Conservation (phyloP, 192 early-diverging fungal species). For the Podila epigama region DNA sequence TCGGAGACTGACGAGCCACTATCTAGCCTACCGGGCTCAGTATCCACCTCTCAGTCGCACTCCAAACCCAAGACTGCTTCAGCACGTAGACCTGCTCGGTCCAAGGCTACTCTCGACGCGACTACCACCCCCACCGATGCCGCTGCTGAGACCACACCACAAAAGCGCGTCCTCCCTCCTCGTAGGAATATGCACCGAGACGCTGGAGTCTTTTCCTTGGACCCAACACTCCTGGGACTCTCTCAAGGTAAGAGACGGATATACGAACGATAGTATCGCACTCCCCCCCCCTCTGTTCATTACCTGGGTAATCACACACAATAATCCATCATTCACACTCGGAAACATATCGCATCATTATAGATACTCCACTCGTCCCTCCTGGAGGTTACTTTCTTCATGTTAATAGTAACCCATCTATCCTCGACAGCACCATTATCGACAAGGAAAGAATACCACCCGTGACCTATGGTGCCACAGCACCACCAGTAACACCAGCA, state of each 20-base stretch:
- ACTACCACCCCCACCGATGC: too few relatives aligned
- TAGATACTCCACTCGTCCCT: constrained; percentile 29
- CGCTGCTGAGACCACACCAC: neutral
- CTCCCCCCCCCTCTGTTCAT: neutral
- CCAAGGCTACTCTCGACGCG: neutral
- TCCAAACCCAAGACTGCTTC: neutral
- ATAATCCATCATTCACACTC: neutral
- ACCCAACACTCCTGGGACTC: neutral
- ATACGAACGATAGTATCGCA: neutral
- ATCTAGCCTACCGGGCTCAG: neutral
- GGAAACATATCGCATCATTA: too few relatives aligned
- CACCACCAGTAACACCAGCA: neutral
- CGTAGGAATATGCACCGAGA: neutral
- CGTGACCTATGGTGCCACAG: constrained; percentile 12
- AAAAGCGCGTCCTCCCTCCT: neutral
- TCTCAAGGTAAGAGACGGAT: neutral
- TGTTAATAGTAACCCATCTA: constrained; percentile 5
- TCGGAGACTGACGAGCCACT: too few relatives aligned
- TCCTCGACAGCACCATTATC: constrained; percentile 3
- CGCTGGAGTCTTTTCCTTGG: neutral
- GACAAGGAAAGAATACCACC: constrained; percentile 14
- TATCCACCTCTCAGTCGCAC: neutral
- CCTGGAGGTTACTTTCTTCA: constrained; percentile 39
- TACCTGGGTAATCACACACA: neutral
- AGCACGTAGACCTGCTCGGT: neutral